Base-by-base conservation (phyloP, 2,329 filamentous ascomycete genomes). In the Xylaria digitata region DNA sequence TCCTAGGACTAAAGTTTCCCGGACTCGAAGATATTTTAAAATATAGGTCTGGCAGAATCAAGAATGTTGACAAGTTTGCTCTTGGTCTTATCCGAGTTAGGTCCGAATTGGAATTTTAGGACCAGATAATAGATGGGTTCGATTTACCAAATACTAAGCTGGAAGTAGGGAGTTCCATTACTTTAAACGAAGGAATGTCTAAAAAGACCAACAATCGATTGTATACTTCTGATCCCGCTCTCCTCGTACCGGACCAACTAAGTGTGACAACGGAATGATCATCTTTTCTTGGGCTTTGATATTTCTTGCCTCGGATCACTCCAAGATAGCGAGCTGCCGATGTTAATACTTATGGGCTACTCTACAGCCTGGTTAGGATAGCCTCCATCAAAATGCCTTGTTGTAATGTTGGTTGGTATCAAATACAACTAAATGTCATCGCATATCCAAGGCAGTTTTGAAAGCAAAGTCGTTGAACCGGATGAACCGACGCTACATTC, bases 21-120 rank as follows among this genome's bases (percentile, higher is more conserved):
- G 66, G 5, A 57, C 66, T 17, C 57, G 57, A 1, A 21, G 42
- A 32, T 53, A 65, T 57, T 30, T 17, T 6, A 65, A 52, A 40
- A 7, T 26, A 53, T n/a, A 58, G 45, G 23, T 49, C 17, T 54
- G 46, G 40, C 1, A 11, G 11, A 11, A 3, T 42, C 26, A 46
- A 30, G 30, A 15, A n/a, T 32, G 15, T 8, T 17, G 48, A 6
- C 30, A 17, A 3, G 19, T 9, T n/a, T 19, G 43, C 19, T n/a
- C 23, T 15, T 26, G 13, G 13, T 49, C 23, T 34, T 11, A 34
- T 8, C 9, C 7, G 32, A 34, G 9, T 2, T 11, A 58, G 8
- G 54, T 58, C 13, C n/a, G 17, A 2, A 63, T 63, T 5, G 61
- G 58, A 26, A 13, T 52, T 11, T 32, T 50, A n/a, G 15, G n/a